Percentiles rank a stretch among this genome's conserved stretches.
Conservation (phyloP, 1,284 basidiomycete genomes). For the Ganoderma boninense region DNA sequence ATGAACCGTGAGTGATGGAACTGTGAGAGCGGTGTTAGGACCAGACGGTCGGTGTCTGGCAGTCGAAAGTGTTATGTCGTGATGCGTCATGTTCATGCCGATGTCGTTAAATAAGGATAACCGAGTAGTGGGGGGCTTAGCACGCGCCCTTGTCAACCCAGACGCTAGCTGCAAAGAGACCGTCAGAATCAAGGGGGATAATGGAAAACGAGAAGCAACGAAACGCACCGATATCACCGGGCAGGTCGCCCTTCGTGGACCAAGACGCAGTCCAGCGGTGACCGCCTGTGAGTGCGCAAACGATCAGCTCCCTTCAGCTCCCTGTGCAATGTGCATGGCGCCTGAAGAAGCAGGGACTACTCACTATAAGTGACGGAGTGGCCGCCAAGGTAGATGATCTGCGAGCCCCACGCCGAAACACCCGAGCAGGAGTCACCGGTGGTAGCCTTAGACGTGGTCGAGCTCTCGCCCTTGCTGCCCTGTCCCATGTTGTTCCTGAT, state of each 20-base stretch:
- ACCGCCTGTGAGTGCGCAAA: conserved; percentile 43
- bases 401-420: conserved; percentile 56
- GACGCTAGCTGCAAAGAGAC: conserved; percentile 47
- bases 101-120: neutral
- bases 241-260: conserved; percentile 67
- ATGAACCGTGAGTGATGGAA: neutral
- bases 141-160: conserved; percentile 69
- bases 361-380: conserved; percentile 59
- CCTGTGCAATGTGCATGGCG: too few species aligned
- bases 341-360: conserved; percentile 26
- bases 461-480: neutral
- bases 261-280: conserved; percentile 71
- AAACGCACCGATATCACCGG: conserved; percentile 54
- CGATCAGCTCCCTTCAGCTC: conserved; percentile 25
- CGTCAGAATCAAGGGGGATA: neutral
- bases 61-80: neutral
- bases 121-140: conserved; percentile 26
- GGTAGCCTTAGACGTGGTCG: conserved; percentile 30
- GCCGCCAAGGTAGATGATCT: conserved; percentile 56
- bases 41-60: neutral
- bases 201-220: neutral
- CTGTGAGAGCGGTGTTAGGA: neutral
- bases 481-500: conserved; percentile 68
- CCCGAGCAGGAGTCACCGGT: conserved; percentile 52
- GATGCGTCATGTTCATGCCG: neutral